These are phyloP conservation scores for Hypoxylon cercidicola DNA, from an alignment of 495 filamentous ascomycete genomes.

Conservation along the genomic window DNA sequence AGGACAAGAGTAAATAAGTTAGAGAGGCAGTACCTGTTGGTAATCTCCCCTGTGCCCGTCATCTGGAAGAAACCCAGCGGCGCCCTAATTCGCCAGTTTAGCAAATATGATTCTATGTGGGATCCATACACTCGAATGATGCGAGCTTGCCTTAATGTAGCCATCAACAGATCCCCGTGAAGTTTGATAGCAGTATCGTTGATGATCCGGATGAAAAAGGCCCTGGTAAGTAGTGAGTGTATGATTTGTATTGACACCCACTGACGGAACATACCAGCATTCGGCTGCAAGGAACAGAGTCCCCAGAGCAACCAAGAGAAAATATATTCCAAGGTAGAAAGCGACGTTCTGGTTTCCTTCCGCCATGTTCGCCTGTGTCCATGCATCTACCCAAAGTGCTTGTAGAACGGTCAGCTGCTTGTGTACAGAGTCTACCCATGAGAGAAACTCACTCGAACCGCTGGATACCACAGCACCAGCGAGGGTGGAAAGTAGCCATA, in stretches of 20 bases:
- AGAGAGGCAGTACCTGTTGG: conserved; percentile 8
- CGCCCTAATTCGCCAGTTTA: conserved; percentile 1
- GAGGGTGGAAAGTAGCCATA: conserved; percentile 22
- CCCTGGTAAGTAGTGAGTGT: too few relatives aligned
- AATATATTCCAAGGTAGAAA: conserved; percentile 14
- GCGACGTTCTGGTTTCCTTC: conserved; percentile 2
- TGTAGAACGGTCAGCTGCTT: too few relatives aligned
- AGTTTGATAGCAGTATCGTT: too few relatives aligned
- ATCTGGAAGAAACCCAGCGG: conserved; percentile 2
- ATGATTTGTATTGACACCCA: too few relatives aligned
- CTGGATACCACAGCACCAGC: conserved; percentile 8
- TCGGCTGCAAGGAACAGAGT: background rate
- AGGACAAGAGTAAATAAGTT: background rate
- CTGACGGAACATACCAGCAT: too few relatives aligned
- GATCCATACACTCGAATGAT: too few relatives aligned
- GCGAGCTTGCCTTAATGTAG: too few relatives aligned
- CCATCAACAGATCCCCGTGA: too few relatives aligned
- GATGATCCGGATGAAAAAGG: too few relatives aligned
- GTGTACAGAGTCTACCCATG: too few relatives aligned
- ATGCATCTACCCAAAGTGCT: conserved; percentile 12
- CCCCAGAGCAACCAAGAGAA: background rate
- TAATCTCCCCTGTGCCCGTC: conserved; percentile 4
- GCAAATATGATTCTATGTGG: background rate
- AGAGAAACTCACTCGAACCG: conserved; percentile 7
- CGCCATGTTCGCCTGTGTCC: conserved; percentile 11